phyloP scores from a whole-genome alignment of 148 eudicot genomes.

The Chenopodium formosanum region DNA sequence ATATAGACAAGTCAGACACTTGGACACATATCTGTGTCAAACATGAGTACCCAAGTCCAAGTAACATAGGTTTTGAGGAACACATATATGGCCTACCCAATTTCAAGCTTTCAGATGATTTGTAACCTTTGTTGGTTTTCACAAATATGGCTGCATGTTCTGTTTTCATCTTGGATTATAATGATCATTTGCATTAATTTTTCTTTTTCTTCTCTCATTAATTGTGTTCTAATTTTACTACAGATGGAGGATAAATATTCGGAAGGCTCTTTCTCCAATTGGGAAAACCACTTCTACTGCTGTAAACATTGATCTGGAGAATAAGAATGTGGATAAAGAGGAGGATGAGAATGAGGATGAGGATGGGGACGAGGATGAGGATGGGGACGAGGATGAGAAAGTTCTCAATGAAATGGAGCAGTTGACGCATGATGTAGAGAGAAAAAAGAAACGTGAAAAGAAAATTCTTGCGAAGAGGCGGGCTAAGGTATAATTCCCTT shows the following conservation, averaged over 20 bases:
- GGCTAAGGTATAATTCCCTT: constrained; percentile 52
- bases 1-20: too few relatives aligned
- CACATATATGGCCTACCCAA: not conserved
- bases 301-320: constrained; percentile 32
- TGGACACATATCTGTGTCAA: too few relatives aligned
- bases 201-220: not conserved
- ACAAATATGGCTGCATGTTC: not conserved
- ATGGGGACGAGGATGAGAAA: constrained; percentile 59
- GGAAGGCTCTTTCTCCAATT: constrained; percentile 62
- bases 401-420: constrained; percentile 86
- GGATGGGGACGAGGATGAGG: constrained; percentile 52
- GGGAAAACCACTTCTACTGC: constrained; percentile 35
- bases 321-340: constrained; percentile 25
- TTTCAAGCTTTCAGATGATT: not conserved
- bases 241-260: constrained; percentile 79
- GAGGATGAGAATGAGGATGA: constrained; percentile 9
- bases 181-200: not conserved
- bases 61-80: not conserved
- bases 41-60: too few relatives aligned
- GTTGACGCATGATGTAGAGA: constrained; percentile 63
- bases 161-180: not conserved
- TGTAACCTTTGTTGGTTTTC: not conserved
- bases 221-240: not conserved
- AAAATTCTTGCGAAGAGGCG: constrained; percentile 63
- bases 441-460: constrained; percentile 72